Conservation (phyloP, 2,329 filamentous ascomycete genomes). For the Amauroascus verrucosus region DNA sequence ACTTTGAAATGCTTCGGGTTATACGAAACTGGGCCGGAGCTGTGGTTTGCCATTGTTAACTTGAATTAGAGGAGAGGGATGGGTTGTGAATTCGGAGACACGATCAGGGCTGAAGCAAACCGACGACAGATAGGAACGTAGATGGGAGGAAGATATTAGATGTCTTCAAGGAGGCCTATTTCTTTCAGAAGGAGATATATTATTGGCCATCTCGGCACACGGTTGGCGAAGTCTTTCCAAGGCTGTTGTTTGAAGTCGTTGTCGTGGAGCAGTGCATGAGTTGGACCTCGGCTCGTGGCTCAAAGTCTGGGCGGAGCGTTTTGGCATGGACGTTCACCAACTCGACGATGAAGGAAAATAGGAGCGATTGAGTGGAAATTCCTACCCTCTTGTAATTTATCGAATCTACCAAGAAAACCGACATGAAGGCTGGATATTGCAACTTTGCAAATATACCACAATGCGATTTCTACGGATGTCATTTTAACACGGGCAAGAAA, state of each 20-base stretch:
- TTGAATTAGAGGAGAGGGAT: no score
- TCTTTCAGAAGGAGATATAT: background rate
- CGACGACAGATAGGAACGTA: background rate
- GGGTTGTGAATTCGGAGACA: no score
- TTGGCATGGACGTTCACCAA: no score
- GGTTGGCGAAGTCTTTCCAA: background rate
- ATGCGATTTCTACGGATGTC: no score
- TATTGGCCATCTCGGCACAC: background rate
- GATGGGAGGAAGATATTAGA: background rate
- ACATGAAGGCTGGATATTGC: no score
- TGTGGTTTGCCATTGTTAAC: constrained; percentile 10
- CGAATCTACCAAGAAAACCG: no score
- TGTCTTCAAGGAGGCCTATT: background rate
- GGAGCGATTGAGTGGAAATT: no score
- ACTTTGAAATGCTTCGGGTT: constrained; percentile 56
- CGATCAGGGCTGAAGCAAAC: background rate
- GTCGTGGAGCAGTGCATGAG: background rate
- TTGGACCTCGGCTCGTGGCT: constrained; percentile 7
- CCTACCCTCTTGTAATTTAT: no score
- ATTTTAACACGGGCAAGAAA: no score
- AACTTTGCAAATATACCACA: no score
- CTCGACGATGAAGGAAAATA: no score
- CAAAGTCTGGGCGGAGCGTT: no score
- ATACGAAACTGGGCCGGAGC: constrained; percentile 2
- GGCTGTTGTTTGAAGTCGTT: background rate